A percentile compares a stretch with the other conserved stretches of the same genome.
Evolutionary conservation across 139 green algal species (phyloP).

Genomic region (Prasinococcaceae sp.): DNA sequence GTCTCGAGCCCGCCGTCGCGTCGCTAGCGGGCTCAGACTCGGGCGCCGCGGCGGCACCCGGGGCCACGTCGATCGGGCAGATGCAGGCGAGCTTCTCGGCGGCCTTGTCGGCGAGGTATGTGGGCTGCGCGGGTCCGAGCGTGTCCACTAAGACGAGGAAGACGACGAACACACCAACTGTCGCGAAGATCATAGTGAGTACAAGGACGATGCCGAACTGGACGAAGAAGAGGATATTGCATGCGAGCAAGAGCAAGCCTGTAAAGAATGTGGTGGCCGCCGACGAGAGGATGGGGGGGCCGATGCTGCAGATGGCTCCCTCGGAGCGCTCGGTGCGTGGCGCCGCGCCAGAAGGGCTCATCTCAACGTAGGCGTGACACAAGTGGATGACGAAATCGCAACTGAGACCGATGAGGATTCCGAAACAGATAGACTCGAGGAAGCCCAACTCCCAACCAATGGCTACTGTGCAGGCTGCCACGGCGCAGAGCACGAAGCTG

Average conservation of each 20-base stretch:
- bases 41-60: too few species aligned
- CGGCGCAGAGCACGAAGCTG: not conserved
- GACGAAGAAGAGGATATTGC: constrained; percentile 14
- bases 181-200: constrained; percentile 9
- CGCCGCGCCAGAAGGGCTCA: not conserved
- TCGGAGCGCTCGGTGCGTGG: not conserved
- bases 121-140: not conserved
- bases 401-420: constrained; percentile 17
- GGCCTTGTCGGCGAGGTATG: not conserved
- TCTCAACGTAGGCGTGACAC: constrained; percentile 7
- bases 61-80: too few species aligned
- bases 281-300: not conserved
- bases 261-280: constrained; percentile 10
- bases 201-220: constrained; percentile 17
- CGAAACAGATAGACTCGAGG: constrained; percentile 18
- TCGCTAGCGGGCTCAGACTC: too few species aligned
- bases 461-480: not conserved
- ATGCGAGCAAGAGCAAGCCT: constrained; percentile 5
- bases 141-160: constrained; percentile 1
- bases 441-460: constrained; percentile 19
- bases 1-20: too few species aligned
- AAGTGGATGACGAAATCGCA: constrained; percentile 21
- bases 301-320: constrained; percentile 5
- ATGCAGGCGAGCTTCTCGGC: too few species aligned
- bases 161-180: constrained; percentile 1